Evolutionary conservation across 495 filamentous ascomycete genomes (phyloP).

Genomic region (Penicillium crystallinum): DNA sequence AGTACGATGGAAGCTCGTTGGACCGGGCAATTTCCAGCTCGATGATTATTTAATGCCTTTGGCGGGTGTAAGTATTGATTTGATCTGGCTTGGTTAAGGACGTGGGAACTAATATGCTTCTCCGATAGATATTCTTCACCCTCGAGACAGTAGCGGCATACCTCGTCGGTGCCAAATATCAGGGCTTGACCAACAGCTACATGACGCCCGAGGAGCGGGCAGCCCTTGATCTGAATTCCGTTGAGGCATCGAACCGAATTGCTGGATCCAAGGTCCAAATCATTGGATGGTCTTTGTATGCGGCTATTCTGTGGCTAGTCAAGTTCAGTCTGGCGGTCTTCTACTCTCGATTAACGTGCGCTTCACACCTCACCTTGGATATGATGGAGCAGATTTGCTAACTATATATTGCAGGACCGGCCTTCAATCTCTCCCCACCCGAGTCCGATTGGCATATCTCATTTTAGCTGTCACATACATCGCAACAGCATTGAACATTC

Average conservation of each 20-base stretch:
- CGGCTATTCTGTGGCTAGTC: slow-evolving; percentile 45
- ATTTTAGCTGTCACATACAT: slow-evolving; percentile 43
- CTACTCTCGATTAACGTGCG: slow-evolving; percentile 50
- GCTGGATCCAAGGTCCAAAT: slow-evolving; percentile 49
- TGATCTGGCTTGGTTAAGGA: not conserved
- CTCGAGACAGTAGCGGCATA: slow-evolving; percentile 34
- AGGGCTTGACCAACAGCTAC: slow-evolving; percentile 45
- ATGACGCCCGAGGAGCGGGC: slow-evolving; percentile 44
- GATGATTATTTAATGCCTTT: slow-evolving; percentile 57
- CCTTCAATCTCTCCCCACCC: slow-evolving; percentile 30
- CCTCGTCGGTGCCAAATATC: slow-evolving; percentile 33
- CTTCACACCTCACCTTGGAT: not conserved
- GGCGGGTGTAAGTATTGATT: slow-evolving; percentile 35
- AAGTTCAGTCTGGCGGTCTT: slow-evolving; percentile 49
- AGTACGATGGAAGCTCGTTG: slow-evolving; percentile 44
- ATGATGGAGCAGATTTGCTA: not conserved
- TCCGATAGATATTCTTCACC: slow-evolving; percentile 22
- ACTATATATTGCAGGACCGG: slow-evolving; percentile 29
- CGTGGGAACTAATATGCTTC: not conserved
- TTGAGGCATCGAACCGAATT: slow-evolving; percentile 40
- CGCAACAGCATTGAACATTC: slow-evolving; percentile 38
- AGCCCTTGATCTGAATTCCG: slow-evolving; percentile 30
- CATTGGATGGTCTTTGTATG: slow-evolving; percentile 49
- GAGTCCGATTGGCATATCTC: slow-evolving; percentile 43
- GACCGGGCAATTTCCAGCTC: slow-evolving; percentile 38